Evolutionary conservation across 2,329 filamentous ascomycete genomes (phyloP).

Genomic region (Didymella pomorum): DNA sequence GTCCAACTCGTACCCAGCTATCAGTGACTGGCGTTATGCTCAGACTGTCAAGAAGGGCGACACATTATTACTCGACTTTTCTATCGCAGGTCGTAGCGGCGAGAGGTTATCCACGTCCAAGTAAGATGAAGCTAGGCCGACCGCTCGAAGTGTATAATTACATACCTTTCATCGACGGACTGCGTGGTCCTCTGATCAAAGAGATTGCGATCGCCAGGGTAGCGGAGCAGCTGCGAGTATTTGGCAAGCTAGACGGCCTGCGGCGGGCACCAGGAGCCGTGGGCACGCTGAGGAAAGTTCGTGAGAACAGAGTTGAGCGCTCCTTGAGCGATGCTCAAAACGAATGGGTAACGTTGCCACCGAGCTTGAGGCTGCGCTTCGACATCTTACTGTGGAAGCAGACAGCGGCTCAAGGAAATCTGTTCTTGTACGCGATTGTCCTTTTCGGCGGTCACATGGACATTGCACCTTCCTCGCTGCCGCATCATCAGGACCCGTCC

Average conservation of each 20-base stretch:
- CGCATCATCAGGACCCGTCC: not conserved
- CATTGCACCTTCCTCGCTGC: not conserved
- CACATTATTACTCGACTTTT: constrained; percentile 12
- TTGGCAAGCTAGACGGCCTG: constrained; percentile 13
- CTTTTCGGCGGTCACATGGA: not conserved
- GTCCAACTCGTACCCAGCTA: not conserved
- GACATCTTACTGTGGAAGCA: not conserved
- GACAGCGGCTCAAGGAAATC: not conserved
- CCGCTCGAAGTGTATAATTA: constrained; percentile 10
- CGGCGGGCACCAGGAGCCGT: constrained; percentile 8
- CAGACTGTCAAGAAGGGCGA: not conserved
- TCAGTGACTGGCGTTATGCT: not conserved
- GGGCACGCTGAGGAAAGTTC: constrained; percentile 9
- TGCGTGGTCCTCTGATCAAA: constrained; percentile 18
- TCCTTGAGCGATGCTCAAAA: constrained; percentile 23
- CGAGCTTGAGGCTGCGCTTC: constrained; percentile 6
- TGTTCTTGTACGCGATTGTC: not conserved
- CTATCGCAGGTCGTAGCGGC: constrained; percentile 17
- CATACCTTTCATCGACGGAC: constrained; percentile 18
- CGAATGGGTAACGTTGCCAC: constrained; percentile 17
- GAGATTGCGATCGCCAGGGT: constrained; percentile 14
- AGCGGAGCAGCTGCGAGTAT: constrained; percentile 23
- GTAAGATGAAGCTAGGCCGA: constrained; percentile 20
- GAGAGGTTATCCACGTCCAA: constrained; percentile 19
- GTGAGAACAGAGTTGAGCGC: constrained; percentile 11